Conservation (phyloP, 2,329 filamentous ascomycete species). For the Penicillium sp. region DNA sequence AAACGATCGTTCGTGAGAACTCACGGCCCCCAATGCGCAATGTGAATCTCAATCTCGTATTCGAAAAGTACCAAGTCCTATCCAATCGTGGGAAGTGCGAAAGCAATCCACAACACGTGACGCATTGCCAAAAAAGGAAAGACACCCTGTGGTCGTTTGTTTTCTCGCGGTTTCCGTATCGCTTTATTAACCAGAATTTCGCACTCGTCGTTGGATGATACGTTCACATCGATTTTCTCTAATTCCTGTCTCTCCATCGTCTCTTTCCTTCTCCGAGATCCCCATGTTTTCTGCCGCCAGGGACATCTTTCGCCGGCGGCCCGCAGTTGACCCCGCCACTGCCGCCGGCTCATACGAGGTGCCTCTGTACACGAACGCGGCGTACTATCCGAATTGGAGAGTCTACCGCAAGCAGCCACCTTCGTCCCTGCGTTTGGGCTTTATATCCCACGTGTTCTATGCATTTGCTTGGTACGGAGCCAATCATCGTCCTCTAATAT, state of each 20-base stretch:
- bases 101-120: slow-evolving; percentile 20
- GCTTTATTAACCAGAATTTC: neutral
- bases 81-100: slow-evolving; percentile 5
- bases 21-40: neutral
- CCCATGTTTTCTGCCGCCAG: slow-evolving; percentile 21
- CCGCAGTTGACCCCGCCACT: slow-evolving; percentile 17
- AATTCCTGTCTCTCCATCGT: neutral
- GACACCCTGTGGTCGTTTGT: slow-evolving; percentile 2
- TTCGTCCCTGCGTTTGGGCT: slow-evolving; percentile 69
- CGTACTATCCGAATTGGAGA: slow-evolving; percentile 79
- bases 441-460: slow-evolving; percentile 79
- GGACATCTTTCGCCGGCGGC: slow-evolving; percentile 18
- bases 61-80: neutral
- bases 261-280: neutral
- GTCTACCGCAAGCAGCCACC: slow-evolving; percentile 73
- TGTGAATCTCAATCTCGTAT: slow-evolving; percentile 6
- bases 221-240: neutral
- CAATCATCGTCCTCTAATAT: slow-evolving; percentile 14
- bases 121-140: slow-evolving; percentile 20
- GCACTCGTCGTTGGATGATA: neutral
- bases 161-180: slow-evolving; percentile 1
- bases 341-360: slow-evolving; percentile 32
- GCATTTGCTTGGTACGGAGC: slow-evolving; percentile 64
- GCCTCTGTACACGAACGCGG: slow-evolving; percentile 61
- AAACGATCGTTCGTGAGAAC: neutral